Percentiles rank a stretch among this genome's conserved stretches.
phyloP scores from a whole-genome alignment of 2,329 filamentous ascomycete genomes.

The Paraconiothyrium brasiliense region DNA sequence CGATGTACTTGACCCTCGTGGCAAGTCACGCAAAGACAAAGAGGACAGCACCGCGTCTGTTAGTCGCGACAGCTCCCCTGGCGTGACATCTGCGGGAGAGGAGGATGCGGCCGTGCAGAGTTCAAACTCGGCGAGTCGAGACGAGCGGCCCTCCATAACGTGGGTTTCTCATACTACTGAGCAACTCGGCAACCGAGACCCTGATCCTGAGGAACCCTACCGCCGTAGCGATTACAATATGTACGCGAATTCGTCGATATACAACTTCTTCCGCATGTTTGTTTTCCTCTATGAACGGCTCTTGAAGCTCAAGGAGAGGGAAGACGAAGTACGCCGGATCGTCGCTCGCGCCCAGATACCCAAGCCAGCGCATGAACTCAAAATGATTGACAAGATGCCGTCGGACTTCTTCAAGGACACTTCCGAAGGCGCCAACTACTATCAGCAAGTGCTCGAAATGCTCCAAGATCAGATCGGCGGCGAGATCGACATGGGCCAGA shows the following conservation, averaged over 20 bases:
- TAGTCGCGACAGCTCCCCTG: conserved; percentile 90
- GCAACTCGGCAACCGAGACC: conserved; percentile 66
- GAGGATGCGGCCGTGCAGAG: conserved; percentile 76
- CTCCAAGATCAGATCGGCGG: conserved; percentile 87
- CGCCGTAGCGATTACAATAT: conserved; percentile 84
- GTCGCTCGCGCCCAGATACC: conserved; percentile 76
- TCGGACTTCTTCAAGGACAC: conserved; percentile 78
- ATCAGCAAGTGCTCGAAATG: conserved; percentile 83
- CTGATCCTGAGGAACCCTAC: conserved; percentile 82
- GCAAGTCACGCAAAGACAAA: conserved; percentile 76
- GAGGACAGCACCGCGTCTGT: conserved; percentile 80
- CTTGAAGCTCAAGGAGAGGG: conserved; percentile 81
- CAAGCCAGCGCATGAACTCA: conserved; percentile 85
- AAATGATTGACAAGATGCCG: conserved; percentile 80
- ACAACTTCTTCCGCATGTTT: conserved; percentile 94
- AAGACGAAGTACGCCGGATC: conserved; percentile 75
- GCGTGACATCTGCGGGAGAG: conserved; percentile 78
- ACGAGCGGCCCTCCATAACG: conserved; percentile 72
- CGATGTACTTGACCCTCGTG: conserved; percentile 83
- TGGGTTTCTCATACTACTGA: conserved; percentile 68
- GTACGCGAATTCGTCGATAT: conserved; percentile 90
- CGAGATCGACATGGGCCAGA: conserved; percentile 81
- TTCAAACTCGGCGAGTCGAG: conserved; percentile 60
- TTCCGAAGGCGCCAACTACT: conserved; percentile 73
- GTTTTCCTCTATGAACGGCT: conserved; percentile 89